Evolutionary conservation across 495 filamentous ascomycete genomes (phyloP).

Genomic region (Hyaloscypha finlandica): DNA sequence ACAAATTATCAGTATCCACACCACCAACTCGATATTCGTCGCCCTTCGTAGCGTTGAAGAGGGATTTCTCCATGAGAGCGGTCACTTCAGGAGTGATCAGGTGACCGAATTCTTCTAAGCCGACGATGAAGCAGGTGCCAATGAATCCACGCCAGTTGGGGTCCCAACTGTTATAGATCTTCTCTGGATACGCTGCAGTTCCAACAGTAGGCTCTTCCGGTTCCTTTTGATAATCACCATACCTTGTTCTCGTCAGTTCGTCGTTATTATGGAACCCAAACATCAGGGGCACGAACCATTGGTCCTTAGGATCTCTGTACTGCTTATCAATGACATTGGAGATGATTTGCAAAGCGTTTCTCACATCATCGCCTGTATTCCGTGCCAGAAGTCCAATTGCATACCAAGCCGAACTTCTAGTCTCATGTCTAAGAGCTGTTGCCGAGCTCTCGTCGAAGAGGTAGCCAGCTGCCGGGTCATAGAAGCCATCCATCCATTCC

Average conservation of each 20-base stretch:
- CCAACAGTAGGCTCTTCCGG: constrained; percentile 45
- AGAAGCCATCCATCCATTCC: constrained; percentile 35
- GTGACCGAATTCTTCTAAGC: constrained; percentile 41
- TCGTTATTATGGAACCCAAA: not conserved
- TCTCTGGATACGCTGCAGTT: constrained; percentile 35
- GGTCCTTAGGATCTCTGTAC: constrained; percentile 37
- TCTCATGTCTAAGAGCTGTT: constrained; percentile 36
- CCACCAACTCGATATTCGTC: constrained; percentile 46
- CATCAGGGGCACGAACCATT: constrained; percentile 27
- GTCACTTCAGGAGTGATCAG: constrained; percentile 36
- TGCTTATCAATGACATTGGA: constrained; percentile 43
- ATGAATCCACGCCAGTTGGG: constrained; percentile 48
- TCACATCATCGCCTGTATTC: constrained; percentile 40
- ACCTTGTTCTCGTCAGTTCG: constrained; percentile 18
- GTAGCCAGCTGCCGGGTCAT: constrained; percentile 30
- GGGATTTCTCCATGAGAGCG: constrained; percentile 35
- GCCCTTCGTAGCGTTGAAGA: constrained; percentile 41
- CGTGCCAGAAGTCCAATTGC: constrained; percentile 41
- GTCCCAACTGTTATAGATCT: constrained; percentile 44
- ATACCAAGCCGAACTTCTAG: constrained; percentile 43
- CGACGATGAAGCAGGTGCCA: constrained; percentile 42
- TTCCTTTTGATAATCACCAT: constrained; percentile 42
- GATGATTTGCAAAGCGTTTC: constrained; percentile 40
- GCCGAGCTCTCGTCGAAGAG: constrained; percentile 24
- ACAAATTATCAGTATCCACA: constrained; percentile 46